Evolutionary conservation across 2,329 filamentous ascomycete species (phyloP).

Genomic region (Aureobasidium sp.): DNA sequence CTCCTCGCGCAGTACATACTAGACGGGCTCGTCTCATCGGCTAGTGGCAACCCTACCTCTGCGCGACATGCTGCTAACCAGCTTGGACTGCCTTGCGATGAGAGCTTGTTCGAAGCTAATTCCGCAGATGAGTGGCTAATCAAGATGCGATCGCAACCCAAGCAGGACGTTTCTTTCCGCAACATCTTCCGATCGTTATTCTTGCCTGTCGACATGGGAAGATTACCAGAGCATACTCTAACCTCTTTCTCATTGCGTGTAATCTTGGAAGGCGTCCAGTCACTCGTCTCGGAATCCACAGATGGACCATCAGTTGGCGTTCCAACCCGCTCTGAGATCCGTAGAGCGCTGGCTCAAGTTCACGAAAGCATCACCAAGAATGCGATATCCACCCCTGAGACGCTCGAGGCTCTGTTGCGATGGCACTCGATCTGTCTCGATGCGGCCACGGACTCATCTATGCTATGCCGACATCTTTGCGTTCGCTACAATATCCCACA

Average conservation of each 20-base stretch:
- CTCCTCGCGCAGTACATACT: constrained; percentile 38
- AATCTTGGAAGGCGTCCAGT: constrained; percentile 38
- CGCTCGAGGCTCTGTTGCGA: constrained; percentile 34
- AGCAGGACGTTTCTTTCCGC: constrained; percentile 32
- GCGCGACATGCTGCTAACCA: constrained; percentile 37
- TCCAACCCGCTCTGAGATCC: constrained; percentile 32
- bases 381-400: constrained; percentile 30
- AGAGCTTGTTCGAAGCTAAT: constrained; percentile 34
- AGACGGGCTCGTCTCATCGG: constrained; percentile 38
- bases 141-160: constrained; percentile 26
- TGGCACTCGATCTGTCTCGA: constrained; percentile 41
- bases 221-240: constrained; percentile 26
- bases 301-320: constrained; percentile 33
- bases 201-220: background rate
- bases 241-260: constrained; percentile 37
- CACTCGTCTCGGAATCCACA: constrained; percentile 34
- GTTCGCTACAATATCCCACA: constrained; percentile 32
- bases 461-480: constrained; percentile 34
- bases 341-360: constrained; percentile 32
- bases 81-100: constrained; percentile 33
- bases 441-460: constrained; percentile 33
- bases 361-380: constrained; percentile 33
- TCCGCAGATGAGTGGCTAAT: constrained; percentile 35
- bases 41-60: constrained; percentile 35
- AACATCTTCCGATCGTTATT: constrained; percentile 35